Evolutionary conservation across 176 grass and related monocot genomes (phyloP).

Genomic region (Tillandsia fasciculata): DNA sequence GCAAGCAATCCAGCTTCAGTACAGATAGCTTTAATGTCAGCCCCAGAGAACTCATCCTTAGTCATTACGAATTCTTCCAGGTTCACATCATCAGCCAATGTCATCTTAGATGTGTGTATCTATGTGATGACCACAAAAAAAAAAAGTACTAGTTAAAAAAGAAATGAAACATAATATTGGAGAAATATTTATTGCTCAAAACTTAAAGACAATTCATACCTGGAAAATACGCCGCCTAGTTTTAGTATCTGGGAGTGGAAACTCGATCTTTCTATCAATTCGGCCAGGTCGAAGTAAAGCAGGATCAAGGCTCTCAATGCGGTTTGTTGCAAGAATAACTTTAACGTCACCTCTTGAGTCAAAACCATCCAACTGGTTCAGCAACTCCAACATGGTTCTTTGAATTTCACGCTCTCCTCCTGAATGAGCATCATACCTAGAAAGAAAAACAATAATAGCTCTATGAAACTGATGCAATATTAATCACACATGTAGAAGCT

Average conservation of each 20-base stretch:
- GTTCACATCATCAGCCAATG: slow-evolving; percentile 77
- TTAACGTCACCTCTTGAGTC: slow-evolving; percentile 82
- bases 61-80: slow-evolving; percentile 90
- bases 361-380: slow-evolving; percentile 90
- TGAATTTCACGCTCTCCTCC: slow-evolving; percentile 91
- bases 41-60: slow-evolving; percentile 74
- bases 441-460: background rate
- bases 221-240: slow-evolving; percentile 76
- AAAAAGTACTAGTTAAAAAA: background rate
- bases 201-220: slow-evolving; percentile 14
- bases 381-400: slow-evolving; percentile 73
- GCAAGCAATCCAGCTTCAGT: slow-evolving; percentile 85
- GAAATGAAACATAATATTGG: background rate
- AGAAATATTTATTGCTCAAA: background rate
- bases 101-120: slow-evolving; percentile 90
- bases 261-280: slow-evolving; percentile 80
- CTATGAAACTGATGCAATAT: too few species aligned
- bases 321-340: slow-evolving; percentile 85
- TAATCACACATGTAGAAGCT: too few species aligned
- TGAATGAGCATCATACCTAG: slow-evolving; percentile 88
- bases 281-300: slow-evolving; percentile 75
- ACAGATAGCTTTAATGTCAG: slow-evolving; percentile 85
- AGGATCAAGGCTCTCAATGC: slow-evolving; percentile 78
- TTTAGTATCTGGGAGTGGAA: slow-evolving; percentile 80
- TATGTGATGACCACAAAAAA: slow-evolving; percentile 10